phyloP scores from a whole-genome alignment of 192 early-diverging fungal species.

The Jimgerdemannia flammicorona region DNA sequence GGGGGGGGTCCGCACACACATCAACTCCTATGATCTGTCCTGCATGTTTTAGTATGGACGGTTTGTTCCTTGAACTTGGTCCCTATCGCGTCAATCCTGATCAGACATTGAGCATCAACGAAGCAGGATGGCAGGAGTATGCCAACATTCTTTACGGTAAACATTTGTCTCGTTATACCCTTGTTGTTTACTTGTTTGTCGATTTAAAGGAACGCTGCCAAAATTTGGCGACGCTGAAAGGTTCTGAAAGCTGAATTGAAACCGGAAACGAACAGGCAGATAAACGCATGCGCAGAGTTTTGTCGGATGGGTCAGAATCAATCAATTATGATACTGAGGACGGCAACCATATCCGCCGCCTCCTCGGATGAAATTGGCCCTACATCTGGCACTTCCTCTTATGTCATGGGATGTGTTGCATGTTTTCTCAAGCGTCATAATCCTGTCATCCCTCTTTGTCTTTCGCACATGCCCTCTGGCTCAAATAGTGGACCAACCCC shows the following conservation, averaged over 20 bases:
- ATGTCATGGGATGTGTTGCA: no score
- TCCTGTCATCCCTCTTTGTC: no score
- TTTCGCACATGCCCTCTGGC: no score
- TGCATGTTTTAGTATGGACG: slow-evolving; percentile 47
- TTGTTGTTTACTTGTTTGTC: not conserved
- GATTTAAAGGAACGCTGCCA: not conserved
- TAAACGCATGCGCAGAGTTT: no score
- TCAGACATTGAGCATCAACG: slow-evolving; percentile 31
- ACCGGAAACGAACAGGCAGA: no score
- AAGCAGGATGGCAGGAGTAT: slow-evolving; percentile 55
- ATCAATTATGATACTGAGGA: no score
- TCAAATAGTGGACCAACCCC: slow-evolving; percentile 56
- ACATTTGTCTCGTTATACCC: not conserved
- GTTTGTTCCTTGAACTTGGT: slow-evolving; percentile 59
- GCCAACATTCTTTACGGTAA: slow-evolving; percentile 57
- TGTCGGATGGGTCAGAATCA: no score
- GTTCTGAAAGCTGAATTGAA: not conserved
- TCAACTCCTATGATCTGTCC: slow-evolving; percentile 1
- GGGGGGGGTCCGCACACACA: not conserved
- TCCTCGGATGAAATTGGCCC: no score
- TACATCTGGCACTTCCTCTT: no score
- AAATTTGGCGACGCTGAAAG: not conserved
- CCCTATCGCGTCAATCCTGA: slow-evolving; percentile 45
- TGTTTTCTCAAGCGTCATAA: no score
- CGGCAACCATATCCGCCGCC: no score